Base-by-base conservation (phyloP, 805 yeast species). In the Martiniozyma abietophila region DNA sequence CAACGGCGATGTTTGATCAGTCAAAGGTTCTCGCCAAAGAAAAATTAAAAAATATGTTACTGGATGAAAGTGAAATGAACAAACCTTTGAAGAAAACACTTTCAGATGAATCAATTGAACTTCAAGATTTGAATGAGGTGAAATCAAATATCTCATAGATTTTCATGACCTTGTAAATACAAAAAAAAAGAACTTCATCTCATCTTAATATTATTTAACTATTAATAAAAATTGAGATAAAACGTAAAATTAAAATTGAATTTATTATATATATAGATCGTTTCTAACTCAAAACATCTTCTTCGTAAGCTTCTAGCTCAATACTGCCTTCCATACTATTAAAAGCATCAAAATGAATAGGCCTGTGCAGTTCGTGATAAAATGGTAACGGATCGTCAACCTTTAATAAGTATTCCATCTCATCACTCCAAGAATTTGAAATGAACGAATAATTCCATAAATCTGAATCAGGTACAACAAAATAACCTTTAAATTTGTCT, bases 391-490 rank as follows among this genome's bases (percentile, higher is more conserved):
- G 99, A 12, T 75, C 61, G 49, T 83, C 96, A 29, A 81, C 50
- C 50, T 81, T 83, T 54, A 86, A 52, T 10, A 64, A 74, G 47
- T 69, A 84, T 6, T 61, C 64, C 29, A 71, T 54, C n/a, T 69
- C 68, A 5, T 74, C 61, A 46, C 71, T 76, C 80, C 92, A 92
- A 7, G 81, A 72, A 1, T 92, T 78, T 2, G 96, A 92, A 60
- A 84, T 69, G 48, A 92, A 89, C 2, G 94, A 69, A 52, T 80
- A 85, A 54, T 92, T 92, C 99, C 99, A 92, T 20, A 85, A 53
- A 38, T 74, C 76, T 21, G 79, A 78, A 16, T 74, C 76, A 1
- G 99, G 99, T 1, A 85, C 94, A 56, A 84, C 53, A 56, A 84
- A 88, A 43, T 75, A 78, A 5, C 98, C 98, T 53, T 71, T 67